These are phyloP conservation scores for Flaveria sonorensis DNA, from an alignment of 129 eudicot species.

Conservation along the genomic window DNA sequence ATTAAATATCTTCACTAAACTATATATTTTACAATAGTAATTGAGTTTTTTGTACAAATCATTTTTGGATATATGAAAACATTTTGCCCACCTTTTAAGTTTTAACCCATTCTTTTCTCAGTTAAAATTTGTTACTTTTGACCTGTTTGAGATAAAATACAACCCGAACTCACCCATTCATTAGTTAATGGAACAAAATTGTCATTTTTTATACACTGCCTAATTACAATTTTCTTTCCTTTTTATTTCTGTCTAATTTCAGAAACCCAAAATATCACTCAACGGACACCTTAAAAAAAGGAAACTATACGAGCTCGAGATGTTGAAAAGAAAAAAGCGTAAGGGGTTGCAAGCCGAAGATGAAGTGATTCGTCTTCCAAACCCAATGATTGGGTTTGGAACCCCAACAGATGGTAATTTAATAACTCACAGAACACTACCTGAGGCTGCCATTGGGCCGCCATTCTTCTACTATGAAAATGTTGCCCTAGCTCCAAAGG, in stretches of 20 bases:
- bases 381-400: constrained; percentile 85
- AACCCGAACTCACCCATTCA: not conserved
- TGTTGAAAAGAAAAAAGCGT: constrained; percentile 40
- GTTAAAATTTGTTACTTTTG: not conserved
- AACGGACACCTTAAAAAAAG: constrained; percentile 55
- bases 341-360: constrained; percentile 32
- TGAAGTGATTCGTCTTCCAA: constrained; percentile 69
- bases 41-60: not conserved
- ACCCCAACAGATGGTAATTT: constrained; percentile 47
- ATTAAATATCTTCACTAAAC: not conserved
- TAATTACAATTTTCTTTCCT: not conserved
- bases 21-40: not conserved
- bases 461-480: constrained; percentile 91
- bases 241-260: constrained; percentile 10
- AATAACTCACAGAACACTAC: constrained; percentile 47
- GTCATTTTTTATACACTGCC: not conserved
- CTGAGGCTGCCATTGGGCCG: constrained; percentile 66
- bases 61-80: not conserved
- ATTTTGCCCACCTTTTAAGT: not conserved
- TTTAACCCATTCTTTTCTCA: not conserved
- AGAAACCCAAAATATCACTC: constrained; percentile 43
- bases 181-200: not conserved
- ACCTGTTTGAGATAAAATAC: not conserved
- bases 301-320: constrained; percentile 40
- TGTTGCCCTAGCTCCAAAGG: constrained; percentile 94